phyloP scores from a whole-genome alignment of 140 eudicot genomes.

The Senecio squalidus region DNA sequence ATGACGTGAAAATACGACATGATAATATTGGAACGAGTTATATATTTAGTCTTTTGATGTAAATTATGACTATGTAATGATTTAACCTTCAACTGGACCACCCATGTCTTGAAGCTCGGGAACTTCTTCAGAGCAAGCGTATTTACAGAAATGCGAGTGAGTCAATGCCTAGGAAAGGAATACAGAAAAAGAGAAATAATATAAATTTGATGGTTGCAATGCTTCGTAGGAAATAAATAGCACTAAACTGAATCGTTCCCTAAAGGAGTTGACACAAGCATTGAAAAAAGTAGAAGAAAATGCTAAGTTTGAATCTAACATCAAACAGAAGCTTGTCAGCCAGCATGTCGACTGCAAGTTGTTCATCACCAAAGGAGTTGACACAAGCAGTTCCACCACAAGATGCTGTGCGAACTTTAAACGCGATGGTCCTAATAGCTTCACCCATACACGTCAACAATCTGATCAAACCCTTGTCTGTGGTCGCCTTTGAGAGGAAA shows the following conservation, averaged over 20 bases:
- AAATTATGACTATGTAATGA: neutral
- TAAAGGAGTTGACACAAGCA: no score
- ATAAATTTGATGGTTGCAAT: no score
- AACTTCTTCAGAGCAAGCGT: conserved; percentile 98
- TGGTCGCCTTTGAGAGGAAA: conserved; percentile 69
- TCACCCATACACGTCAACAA: conserved; percentile 91
- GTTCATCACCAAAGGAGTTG: conserved; percentile 96
- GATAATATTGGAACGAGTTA: neutral
- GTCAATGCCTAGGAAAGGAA: conserved; percentile 59
- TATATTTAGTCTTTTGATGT: neutral
- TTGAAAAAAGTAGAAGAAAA: neutral
- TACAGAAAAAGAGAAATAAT: neutral
- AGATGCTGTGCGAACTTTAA: conserved; percentile 96
- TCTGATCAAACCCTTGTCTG: conserved; percentile 87
- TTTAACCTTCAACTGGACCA: conserved; percentile 87
- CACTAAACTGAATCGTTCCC: no score
- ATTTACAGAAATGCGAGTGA: conserved; percentile 94
- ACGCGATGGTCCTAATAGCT: conserved; percentile 84
- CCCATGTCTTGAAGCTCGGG: conserved; percentile 99
- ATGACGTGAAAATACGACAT: neutral
- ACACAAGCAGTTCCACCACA: conserved; percentile 99
- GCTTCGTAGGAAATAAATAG: no score
- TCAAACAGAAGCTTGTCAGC: conserved; percentile 93
- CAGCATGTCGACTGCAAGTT: conserved; percentile 95
- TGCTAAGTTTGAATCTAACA: conserved; percentile 28